Base-by-base conservation (phyloP, 192 early-diverging fungal species). In the Coemansia sp. region DNA sequence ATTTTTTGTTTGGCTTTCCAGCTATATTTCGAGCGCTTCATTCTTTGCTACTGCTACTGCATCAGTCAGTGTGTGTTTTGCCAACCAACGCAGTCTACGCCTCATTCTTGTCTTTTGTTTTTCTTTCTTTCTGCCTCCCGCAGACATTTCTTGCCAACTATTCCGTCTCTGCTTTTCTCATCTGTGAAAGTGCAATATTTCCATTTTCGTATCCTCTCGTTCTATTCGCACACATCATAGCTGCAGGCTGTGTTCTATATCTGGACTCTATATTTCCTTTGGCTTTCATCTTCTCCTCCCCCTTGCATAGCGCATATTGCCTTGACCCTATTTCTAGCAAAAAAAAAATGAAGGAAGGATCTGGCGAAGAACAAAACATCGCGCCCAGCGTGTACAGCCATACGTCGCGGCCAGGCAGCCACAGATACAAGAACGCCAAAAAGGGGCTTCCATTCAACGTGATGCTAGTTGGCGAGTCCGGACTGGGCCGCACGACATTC, bases 401-500 rank as follows among this genome's bases (percentile, higher is more conserved):
- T 35, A 71, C 72, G 7, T 77, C 84, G 63, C 75, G 84, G 3
- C 84, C 84, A 1, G 73, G 81, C 36, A 85, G 87, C 68, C 85
- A 87, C 66, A 80, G 94, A 55, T 87, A 95, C 86, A 98, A 98
- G 87, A 95, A 93, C 67, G 91, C 92, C 67, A 97, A 95, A 78
- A 97, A 96, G 84, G 96, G 95, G 61, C 90, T 99, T 68, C 90
- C 91, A 71, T 96, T 98, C 85, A 98, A 94, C 84, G 77, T 99
- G 56, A 98, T 99, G 94, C 92, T 97, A 48, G 93, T 94, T 62
- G 96, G 96, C 86, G 86, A 78, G 89, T 71, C 96, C 15, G 98
- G 98, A 41, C 88, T 96, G 24, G 98, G 98, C n/a, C 95, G 97
- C 65, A 94, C 95, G 53, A 99, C 98, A 44, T 98, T 99, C 86